Conservation (phyloP, 2,329 filamentous ascomycete species). For the Aspergillus bombycis region DNA sequence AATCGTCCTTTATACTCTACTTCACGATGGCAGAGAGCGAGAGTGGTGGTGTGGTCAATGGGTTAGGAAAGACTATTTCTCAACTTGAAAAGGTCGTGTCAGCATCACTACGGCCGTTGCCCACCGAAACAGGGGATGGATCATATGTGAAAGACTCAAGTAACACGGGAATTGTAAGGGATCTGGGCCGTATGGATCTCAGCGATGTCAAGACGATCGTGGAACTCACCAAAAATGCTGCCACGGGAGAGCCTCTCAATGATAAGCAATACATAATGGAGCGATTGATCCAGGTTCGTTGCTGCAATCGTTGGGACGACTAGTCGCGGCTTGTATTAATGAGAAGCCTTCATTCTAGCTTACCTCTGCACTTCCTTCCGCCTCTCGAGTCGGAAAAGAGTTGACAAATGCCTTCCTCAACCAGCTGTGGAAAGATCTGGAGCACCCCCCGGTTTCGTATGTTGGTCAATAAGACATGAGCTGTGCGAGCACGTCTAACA, state of each 20-base stretch:
- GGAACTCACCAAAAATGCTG: slow-evolving; percentile 44
- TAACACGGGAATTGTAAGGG: slow-evolving; percentile 43
- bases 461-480: slow-evolving; percentile 28
- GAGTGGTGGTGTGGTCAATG: slow-evolving; percentile 29
- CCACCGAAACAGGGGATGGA: slow-evolving; percentile 45
- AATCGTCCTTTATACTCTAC: background rate
- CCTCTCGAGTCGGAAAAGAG: slow-evolving; percentile 35
- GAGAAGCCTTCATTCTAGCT: slow-evolving; percentile 29
- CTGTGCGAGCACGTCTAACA: slow-evolving; percentile 22
- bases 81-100: slow-evolving; percentile 44
- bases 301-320: slow-evolving; percentile 4
- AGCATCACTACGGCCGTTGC: slow-evolving; percentile 47
- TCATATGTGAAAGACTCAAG: slow-evolving; percentile 41
- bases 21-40: slow-evolving; percentile 26
- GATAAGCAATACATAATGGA: slow-evolving; percentile 68
- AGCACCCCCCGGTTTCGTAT: slow-evolving; percentile 57
- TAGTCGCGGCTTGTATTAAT: background rate
- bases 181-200: slow-evolving; percentile 53
- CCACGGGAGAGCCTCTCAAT: slow-evolving; percentile 58
- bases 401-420: slow-evolving; percentile 57
- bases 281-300: slow-evolving; percentile 51
- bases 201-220: slow-evolving; percentile 47
- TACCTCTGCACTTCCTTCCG: slow-evolving; percentile 40
- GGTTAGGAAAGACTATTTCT: slow-evolving; percentile 39
- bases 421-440: slow-evolving; percentile 57